Conservation (phyloP, 176 grass and related monocot species). For the Phoenix roebelenii region DNA sequence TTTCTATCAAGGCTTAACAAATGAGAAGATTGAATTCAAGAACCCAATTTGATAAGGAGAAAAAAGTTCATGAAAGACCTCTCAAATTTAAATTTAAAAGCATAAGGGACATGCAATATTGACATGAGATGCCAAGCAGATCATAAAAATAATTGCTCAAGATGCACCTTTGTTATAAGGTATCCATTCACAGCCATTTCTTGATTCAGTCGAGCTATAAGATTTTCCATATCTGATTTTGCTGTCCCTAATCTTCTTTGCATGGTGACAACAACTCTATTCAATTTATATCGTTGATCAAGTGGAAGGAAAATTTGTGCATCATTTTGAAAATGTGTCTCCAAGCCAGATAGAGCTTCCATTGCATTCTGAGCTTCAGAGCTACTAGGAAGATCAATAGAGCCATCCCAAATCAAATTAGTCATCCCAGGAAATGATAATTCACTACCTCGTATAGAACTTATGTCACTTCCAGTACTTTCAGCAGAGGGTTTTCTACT, state of each 20-base stretch:
- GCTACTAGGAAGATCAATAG: conserved; percentile 41
- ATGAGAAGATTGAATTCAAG: too few relatives aligned
- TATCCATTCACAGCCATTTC: conserved; percentile 96
- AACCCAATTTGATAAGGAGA: too few relatives aligned
- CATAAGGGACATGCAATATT: too few relatives aligned
- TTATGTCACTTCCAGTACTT: conserved; percentile 87
- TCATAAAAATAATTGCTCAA: conserved; percentile 8
- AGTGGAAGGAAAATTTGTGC: conserved; percentile 73
- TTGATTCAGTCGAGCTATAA: conserved; percentile 90
- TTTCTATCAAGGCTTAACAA: too few relatives aligned
- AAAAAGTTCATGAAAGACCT: too few relatives aligned
- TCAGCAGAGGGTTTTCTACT: conserved; percentile 73
- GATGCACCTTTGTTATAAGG: conserved; percentile 75
- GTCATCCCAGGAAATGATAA: conserved; percentile 52
- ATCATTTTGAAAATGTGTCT: conserved; percentile 44
- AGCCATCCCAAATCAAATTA: conserved; percentile 62
- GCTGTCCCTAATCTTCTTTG: conserved; percentile 68
- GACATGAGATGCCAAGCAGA: too few relatives aligned
- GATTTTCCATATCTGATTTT: conserved; percentile 98
- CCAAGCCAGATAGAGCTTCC: conserved; percentile 42
- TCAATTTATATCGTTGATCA: conserved; percentile 79
- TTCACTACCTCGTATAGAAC: conserved; percentile 91
- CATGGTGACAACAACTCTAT: conserved; percentile 74
- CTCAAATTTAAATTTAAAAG: too few relatives aligned
- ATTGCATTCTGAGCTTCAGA: conserved; percentile 48